Conservation (phyloP, 371 early-diverging fungal species). For the Nosema bombycis region DNA sequence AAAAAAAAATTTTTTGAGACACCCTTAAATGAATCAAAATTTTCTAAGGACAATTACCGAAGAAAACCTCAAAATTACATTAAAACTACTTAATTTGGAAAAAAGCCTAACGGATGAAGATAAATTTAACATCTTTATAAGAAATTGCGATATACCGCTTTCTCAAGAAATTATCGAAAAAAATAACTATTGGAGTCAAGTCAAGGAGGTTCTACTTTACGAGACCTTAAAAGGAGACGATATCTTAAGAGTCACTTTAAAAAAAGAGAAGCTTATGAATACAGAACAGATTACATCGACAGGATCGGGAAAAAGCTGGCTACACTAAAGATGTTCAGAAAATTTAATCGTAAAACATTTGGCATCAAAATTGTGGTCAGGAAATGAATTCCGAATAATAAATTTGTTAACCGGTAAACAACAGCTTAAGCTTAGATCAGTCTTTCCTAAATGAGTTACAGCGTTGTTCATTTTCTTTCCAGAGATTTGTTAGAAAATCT, state of each 20-base stretch:
- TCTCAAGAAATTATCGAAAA: background rate
- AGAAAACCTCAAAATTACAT: background rate
- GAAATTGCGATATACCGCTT: background rate
- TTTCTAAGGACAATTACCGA: background rate
- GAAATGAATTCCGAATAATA: background rate
- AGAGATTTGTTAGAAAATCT: too few relatives aligned
- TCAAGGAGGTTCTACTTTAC: background rate
- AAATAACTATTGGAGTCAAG: background rate
- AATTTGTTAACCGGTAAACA: background rate
- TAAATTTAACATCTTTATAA: background rate
- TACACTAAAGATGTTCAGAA: background rate
- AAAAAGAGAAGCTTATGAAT: background rate
- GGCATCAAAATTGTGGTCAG: background rate
- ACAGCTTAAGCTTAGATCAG: too few relatives aligned
- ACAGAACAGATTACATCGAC: background rate
- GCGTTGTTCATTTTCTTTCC: too few relatives aligned
- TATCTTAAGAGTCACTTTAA: background rate
- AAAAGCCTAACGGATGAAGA: background rate
- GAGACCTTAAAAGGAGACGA: background rate
- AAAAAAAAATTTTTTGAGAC: background rate
- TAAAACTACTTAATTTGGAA: background rate
- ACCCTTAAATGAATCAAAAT: background rate
- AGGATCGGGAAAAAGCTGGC: background rate
- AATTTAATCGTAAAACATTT: background rate
- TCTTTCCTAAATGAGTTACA: too few relatives aligned